phyloP scores from a whole-genome alignment of 345 rosid genomes.

The Carallia pectinifolia region DNA sequence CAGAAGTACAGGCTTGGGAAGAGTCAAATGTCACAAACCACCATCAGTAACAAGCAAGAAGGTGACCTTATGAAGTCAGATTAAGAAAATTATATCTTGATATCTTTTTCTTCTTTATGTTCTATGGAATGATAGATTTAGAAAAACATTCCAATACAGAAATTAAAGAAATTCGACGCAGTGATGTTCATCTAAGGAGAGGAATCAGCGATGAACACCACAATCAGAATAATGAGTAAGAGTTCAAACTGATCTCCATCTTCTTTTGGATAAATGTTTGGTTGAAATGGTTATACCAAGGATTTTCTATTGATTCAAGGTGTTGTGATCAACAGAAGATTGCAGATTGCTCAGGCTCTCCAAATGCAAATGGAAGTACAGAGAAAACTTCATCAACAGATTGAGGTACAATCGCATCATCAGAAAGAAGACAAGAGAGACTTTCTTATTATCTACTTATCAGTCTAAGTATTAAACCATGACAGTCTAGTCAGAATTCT shows the following conservation, averaged over 20 bases:
- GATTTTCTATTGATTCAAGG: slow-evolving; percentile 1
- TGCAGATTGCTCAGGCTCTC: slow-evolving; percentile 78
- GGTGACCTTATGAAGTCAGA: slow-evolving; percentile 13
- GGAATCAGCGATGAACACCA: slow-evolving; percentile 36
- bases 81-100: not conserved
- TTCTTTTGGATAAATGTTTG: slow-evolving; percentile 14
- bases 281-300: slow-evolving; percentile 7
- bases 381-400: slow-evolving; percentile 86
- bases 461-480: slow-evolving; percentile 3
- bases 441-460: no score
- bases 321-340: slow-evolving; percentile 46
- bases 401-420: slow-evolving; percentile 51
- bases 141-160: slow-evolving; percentile 35
- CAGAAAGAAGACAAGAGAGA: no score
- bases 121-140: slow-evolving; percentile 1
- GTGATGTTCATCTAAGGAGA: slow-evolving; percentile 21
- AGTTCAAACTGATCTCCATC: slow-evolving; percentile 13
- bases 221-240: slow-evolving; percentile 61
- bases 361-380: slow-evolving; percentile 94
- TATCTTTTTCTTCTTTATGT: not conserved
- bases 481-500: slow-evolving; percentile 9
- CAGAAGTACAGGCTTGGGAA: slow-evolving; percentile 96
- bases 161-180: slow-evolving; percentile 42
- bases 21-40: slow-evolving; percentile 47
- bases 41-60: slow-evolving; percentile 41